phyloP scores from a whole-genome alignment of 2,329 filamentous ascomycete species.

The Metarhizium robertsii region DNA sequence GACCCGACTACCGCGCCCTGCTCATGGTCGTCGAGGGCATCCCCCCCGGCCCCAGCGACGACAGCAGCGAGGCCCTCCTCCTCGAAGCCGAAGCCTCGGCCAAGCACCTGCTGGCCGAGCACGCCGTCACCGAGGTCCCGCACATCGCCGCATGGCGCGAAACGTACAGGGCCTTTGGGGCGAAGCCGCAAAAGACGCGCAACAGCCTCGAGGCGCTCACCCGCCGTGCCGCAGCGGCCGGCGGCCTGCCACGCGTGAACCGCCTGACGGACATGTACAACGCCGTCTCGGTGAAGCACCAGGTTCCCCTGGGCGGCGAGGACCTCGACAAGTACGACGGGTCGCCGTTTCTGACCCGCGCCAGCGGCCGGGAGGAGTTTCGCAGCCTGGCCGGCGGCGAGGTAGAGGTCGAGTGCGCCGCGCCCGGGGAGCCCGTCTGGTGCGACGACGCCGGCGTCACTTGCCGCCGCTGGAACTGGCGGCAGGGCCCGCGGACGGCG shows the following conservation, averaged over 20 bases:
- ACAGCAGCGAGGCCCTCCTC: conserved; percentile 9
- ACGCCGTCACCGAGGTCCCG: no score
- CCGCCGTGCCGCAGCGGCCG: no score
- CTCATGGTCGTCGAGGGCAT: conserved; percentile 11
- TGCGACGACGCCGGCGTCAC: conserved; percentile 11
- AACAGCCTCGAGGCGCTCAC: no score
- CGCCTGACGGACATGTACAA: no score
- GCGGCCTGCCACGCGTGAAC: no score
- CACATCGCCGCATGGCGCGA: no score
- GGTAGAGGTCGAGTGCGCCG: conserved; percentile 4
- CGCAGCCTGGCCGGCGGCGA: neutral
- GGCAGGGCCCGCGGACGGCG: conserved; percentile 10
- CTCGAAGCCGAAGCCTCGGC: conserved; percentile 11
- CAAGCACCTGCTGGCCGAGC: conserved; percentile 8
- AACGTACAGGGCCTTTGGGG: no score
- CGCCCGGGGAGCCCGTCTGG: conserved; percentile 10
- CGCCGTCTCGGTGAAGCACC: no score
- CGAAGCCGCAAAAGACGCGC: no score
- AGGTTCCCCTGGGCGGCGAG: no score
- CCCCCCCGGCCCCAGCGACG: conserved; percentile 8
- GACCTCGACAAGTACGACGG: conserved; percentile 9
- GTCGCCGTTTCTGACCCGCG: conserved; percentile 7
- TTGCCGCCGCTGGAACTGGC: conserved; percentile 14
- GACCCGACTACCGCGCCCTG: conserved; percentile 11
- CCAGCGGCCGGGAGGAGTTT: conserved; percentile 5